These are phyloP conservation scores for Tubosaeta sp. DNA, from an alignment of 768 basidiomycete genomes.

Conservation along the genomic window DNA sequence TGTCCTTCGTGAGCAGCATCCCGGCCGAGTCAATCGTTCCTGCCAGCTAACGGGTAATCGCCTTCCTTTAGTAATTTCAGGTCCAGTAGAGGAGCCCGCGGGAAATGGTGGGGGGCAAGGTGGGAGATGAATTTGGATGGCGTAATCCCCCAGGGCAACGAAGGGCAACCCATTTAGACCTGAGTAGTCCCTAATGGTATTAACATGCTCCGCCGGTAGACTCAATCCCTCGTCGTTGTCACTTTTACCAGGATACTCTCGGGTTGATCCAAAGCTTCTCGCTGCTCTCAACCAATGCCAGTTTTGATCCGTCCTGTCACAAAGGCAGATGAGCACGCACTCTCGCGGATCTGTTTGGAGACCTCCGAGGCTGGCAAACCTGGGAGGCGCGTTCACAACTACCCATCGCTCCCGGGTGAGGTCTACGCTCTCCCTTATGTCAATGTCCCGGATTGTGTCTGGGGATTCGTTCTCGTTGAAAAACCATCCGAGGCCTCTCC, in stretches of 20 bases:
- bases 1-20: constrained; percentile 48
- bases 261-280: background rate
- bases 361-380: constrained; percentile 70
- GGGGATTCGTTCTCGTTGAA: constrained; percentile 72
- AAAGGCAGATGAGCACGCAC: constrained; percentile 47
- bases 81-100: constrained; percentile 27
- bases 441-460: constrained; percentile 54
- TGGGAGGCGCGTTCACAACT: constrained; percentile 57
- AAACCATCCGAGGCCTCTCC: constrained; percentile 21
- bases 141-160: background rate
- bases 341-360: constrained; percentile 71
- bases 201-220: no score
- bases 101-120: constrained; percentile 18
- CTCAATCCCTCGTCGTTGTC: no score
- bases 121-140: constrained; percentile 17
- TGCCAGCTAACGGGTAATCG: background rate
- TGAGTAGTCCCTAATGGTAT: background rate
- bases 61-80: constrained; percentile 23
- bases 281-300: constrained; percentile 23
- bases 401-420: constrained; percentile 62
- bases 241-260: background rate
- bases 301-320: constrained; percentile 53
- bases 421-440: constrained; percentile 76
- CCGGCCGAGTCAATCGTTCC: background rate
- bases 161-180: background rate